A percentile compares a stretch with the other conserved stretches of the same genome.
These are phyloP conservation scores for Talaromyces albobiverticillius DNA, from an alignment of 2,329 filamentous ascomycete genomes.

Conservation along the genomic window DNA sequence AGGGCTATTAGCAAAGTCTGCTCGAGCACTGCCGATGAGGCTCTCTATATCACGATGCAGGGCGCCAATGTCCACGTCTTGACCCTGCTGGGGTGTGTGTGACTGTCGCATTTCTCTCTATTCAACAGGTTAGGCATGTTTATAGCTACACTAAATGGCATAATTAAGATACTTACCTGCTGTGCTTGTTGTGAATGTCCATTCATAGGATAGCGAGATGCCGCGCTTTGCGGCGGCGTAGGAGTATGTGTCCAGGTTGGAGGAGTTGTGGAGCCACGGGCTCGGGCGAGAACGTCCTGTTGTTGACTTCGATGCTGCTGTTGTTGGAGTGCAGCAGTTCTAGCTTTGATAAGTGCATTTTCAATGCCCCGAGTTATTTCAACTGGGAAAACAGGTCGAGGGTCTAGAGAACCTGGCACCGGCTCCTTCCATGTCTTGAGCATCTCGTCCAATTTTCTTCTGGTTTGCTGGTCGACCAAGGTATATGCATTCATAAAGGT, in stretches of 20 bases:
- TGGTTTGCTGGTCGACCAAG: slow-evolving; percentile 75
- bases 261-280: slow-evolving; percentile 51
- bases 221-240: slow-evolving; percentile 61
- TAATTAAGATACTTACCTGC: slow-evolving; percentile 18
- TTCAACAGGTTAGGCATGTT: too few species aligned
- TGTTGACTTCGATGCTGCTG: slow-evolving; percentile 50
- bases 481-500: slow-evolving; percentile 98
- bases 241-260: slow-evolving; percentile 68
- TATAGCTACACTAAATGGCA: background rate
- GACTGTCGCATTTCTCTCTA: slow-evolving; percentile 14
- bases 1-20: slow-evolving; percentile 71
- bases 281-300: slow-evolving; percentile 53
- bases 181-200: slow-evolving; percentile 26
- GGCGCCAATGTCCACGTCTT: slow-evolving; percentile 59
- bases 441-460: slow-evolving; percentile 94
- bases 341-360: slow-evolving; percentile 84
- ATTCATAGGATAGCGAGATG: slow-evolving; percentile 39
- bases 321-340: slow-evolving; percentile 53
- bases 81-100: slow-evolving; percentile 32
- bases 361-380: slow-evolving; percentile 90
- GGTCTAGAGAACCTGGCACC: slow-evolving; percentile 87
- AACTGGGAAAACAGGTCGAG: slow-evolving; percentile 83
- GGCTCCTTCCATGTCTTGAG: slow-evolving; percentile 97
- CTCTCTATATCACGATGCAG: slow-evolving; percentile 80
- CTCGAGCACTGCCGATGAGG: slow-evolving; percentile 69